phyloP scores from a whole-genome alignment of 108 stramenopile species.

The Epithemia pelagica region DNA sequence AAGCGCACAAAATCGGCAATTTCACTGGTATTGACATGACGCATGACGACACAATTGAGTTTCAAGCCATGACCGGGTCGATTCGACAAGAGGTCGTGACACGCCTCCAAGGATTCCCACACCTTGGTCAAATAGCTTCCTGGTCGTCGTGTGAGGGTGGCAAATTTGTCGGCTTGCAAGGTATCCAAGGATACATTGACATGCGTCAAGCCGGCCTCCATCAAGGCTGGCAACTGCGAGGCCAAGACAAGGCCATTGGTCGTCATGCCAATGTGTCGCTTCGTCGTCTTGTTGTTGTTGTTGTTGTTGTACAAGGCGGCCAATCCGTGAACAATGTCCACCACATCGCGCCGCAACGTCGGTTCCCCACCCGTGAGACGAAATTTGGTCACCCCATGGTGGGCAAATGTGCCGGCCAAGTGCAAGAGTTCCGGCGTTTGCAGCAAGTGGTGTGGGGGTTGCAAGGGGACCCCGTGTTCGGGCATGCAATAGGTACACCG shows the following conservation, averaged over 20 bases:
- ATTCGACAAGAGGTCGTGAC: constrained; percentile 9
- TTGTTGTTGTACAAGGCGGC: too few species aligned
- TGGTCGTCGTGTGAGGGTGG: constrained; percentile 80
- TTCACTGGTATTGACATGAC: constrained; percentile 87
- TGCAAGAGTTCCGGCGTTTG: constrained; percentile 76
- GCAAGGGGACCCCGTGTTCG: constrained; percentile 83
- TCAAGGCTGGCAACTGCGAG: constrained; percentile 55
- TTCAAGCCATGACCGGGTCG: constrained; percentile 49
- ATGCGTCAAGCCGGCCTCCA: constrained; percentile 85
- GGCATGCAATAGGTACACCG: constrained; percentile 99
- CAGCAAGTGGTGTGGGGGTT: constrained; percentile 64
- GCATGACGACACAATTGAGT: constrained; percentile 96
- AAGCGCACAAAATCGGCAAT: constrained; percentile 76
- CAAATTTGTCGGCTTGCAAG: constrained; percentile 77
- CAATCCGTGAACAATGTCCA: constrained; percentile 48
- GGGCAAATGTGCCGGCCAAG: constrained; percentile 68
- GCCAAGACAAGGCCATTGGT: constrained; percentile 91
- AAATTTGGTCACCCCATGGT: constrained; percentile 72
- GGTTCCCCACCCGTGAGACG: constrained; percentile 96
- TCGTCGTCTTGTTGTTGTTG: too few species aligned
- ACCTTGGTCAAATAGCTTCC: constrained; percentile 52
- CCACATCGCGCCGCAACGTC: constrained; percentile 74
- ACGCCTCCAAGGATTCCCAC: constrained; percentile 61
- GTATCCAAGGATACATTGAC: constrained; percentile 96
- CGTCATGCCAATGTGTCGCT: constrained; percentile 91